Base-by-base conservation (phyloP, 345 rosid species). In the Punica granatum region DNA sequence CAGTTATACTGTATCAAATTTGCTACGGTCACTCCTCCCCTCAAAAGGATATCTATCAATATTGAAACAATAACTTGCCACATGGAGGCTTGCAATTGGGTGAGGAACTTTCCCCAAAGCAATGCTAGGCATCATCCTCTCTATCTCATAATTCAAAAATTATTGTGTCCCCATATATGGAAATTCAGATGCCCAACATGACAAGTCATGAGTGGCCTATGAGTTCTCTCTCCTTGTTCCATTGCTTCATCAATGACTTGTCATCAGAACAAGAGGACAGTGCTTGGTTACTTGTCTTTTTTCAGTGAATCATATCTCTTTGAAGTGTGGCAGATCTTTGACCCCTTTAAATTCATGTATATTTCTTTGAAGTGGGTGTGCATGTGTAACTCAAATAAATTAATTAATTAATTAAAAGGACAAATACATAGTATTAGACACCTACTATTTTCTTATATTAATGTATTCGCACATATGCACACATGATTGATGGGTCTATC, bases 401-500 rank as follows among this genome's bases (percentile, higher is more conserved):
- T 14, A 31, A 14, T 32, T 4, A 23, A 65, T 23, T 13, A 5
- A 44, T 44, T 2, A 44, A 44, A 44, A 44, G 13, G 19, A 3
- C 6, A 44, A 44, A 16, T 11, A 14, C 15, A 44, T 1, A 10
- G 5, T 11, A 44, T 44, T 11, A 44, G 15, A 44, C 6, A 44
- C 13, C 19, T 3, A 44, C 3, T 16, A 44, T 16, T 4, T 13
- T 8, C 19, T 13, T 44, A 44, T 44, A 44, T 44, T 44, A 16
- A 44, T 44, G 25, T 49, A 41, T 42, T 15, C 53, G 70, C 63
- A 30, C 54, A 68, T 59, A 31, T 68, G 56, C 23, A 11, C 33
- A 46, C 33, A 46, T 32, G 59, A 23, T 60, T 69, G 31, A 54
- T 8, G 41, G 66, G 2, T 43, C 42, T 43, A 19, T 43, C 64